Evolutionary conservation across 495 filamentous ascomycete species (phyloP), one percentile per base, ranked within the genome.

Genomic region (Neurospora terricola): DNA sequence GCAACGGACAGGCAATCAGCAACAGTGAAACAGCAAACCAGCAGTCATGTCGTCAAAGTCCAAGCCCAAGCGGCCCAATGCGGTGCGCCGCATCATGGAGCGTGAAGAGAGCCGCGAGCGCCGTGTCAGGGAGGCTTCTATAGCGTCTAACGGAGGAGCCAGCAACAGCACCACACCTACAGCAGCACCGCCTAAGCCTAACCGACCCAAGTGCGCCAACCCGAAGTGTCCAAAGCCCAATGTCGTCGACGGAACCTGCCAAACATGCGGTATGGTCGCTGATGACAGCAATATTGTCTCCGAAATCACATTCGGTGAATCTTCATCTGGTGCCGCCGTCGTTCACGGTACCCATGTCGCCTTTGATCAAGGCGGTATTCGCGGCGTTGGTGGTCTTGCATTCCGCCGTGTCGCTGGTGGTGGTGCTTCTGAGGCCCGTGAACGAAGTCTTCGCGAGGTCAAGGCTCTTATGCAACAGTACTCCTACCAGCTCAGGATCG

Each of bases 231-330:
- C 75, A 9, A 77, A 76, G n/a, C 80, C 81, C 30, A 75, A 84
- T 42, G 79, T 88, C 72, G 77, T 81, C 3, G 84, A 87, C 71
- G 87, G 87, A 48, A 90, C 92, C 68, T 99, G 96, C 84, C 86
- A 87, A 38, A 90, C 86, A 43, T 99, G 96, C 83, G 94, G 94
- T 86, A 89, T 88, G 36, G 88, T 95, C 72, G 87, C 94, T 74
- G 88, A 91, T 73, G 90, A 94, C 76, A 88, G 89, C 73, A 92
- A 96, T 75, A 97, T 98, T 72, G 94, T 98, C 71, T 88, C 93
- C 27, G 96, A 99, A 78, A 87, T 98, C 70, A 90, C 89, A 6
- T 99, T 98, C 77, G 94, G 94, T 69, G 94, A 98, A 82, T 90
- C 87, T 45, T 86, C 90, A 1, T 88, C 87, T 34, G 96, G 96